Conservation (phyloP, 768 basidiomycete species). For the Harrya chromipes region DNA sequence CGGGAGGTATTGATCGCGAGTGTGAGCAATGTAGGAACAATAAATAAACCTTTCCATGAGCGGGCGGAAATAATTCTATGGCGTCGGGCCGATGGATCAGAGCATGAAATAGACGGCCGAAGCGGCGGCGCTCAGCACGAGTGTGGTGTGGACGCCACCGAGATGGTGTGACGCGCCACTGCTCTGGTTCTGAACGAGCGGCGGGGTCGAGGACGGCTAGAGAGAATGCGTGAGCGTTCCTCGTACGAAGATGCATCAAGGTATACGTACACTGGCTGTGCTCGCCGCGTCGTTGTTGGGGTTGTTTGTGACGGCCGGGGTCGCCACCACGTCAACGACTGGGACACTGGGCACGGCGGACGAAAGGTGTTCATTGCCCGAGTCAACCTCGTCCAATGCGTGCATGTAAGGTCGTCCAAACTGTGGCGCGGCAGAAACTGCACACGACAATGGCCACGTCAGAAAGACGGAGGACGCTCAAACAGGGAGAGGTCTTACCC, state of each 20-base stretch:
- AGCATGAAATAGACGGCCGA: not conserved
- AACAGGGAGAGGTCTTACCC: constrained; percentile 7
- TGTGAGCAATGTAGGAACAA: too few relatives aligned
- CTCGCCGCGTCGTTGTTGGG: not conserved
- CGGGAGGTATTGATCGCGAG: too few relatives aligned
- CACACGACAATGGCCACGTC: too few relatives aligned
- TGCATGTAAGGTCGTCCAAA: constrained; percentile 15
- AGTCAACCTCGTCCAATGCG: constrained; percentile 5
- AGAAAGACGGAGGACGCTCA: too few relatives aligned
- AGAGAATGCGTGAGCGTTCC: not conserved
- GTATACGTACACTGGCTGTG: constrained; percentile 1
- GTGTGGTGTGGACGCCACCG: not conserved
- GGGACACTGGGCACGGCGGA: not conserved
- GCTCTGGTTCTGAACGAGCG: not conserved
- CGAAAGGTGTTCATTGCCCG: not conserved
- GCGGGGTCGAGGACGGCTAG: not conserved
- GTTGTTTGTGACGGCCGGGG: not conserved
- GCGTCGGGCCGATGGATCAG: not conserved
- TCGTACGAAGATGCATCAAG: not conserved
- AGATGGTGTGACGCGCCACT: constrained; percentile 14
- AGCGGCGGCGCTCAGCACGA: not conserved
- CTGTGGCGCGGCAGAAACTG: constrained; percentile 21
- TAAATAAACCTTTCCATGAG: too few relatives aligned
- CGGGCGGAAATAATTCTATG: too few relatives aligned
- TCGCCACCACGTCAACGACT: too few relatives aligned